phyloP scores from a whole-genome alignment of 2,329 filamentous ascomycete species.

The Cladosporium sp. region DNA sequence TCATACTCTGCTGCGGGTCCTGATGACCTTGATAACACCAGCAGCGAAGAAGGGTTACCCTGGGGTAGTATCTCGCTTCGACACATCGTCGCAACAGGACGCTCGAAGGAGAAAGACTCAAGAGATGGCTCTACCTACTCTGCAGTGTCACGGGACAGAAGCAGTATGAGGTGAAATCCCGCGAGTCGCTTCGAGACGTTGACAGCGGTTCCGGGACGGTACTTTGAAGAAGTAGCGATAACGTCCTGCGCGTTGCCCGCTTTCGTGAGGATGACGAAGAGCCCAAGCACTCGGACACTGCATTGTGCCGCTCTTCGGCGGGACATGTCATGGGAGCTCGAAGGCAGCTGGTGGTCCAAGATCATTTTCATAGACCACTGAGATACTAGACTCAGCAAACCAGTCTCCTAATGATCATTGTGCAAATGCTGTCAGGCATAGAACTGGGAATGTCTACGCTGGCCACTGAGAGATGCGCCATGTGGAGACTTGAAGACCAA shows the following conservation, averaged over 20 bases:
- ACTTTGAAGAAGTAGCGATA: background rate
- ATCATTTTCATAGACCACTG: too few relatives aligned
- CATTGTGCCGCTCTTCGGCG: background rate
- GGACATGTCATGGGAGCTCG: too few relatives aligned
- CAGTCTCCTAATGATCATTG: too few relatives aligned
- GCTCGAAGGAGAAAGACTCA: slow-evolving; percentile 42
- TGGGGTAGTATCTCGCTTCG: slow-evolving; percentile 67
- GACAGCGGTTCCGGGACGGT: background rate
- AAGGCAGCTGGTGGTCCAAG: too few relatives aligned
- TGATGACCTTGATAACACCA: slow-evolving; percentile 48
- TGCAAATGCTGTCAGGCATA: too few relatives aligned
- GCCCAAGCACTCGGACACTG: background rate
- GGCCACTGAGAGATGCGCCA: too few relatives aligned
- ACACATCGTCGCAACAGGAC: slow-evolving; percentile 45
- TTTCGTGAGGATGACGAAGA: background rate
- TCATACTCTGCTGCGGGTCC: slow-evolving; percentile 60
- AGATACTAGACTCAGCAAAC: too few relatives aligned
- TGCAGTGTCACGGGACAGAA: slow-evolving; percentile 34
- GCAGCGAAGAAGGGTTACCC: slow-evolving; percentile 61
- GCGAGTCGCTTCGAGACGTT: slow-evolving; percentile 8
- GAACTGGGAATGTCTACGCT: too few relatives aligned
- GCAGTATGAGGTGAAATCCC: slow-evolving; percentile 36
- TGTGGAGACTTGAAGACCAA: too few relatives aligned
- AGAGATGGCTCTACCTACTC: slow-evolving; percentile 37
- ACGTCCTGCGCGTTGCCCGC: background rate